These are phyloP conservation scores for Zasmidium citrigriseum DNA, from an alignment of 2,329 filamentous ascomycete genomes.

Conservation along the genomic window DNA sequence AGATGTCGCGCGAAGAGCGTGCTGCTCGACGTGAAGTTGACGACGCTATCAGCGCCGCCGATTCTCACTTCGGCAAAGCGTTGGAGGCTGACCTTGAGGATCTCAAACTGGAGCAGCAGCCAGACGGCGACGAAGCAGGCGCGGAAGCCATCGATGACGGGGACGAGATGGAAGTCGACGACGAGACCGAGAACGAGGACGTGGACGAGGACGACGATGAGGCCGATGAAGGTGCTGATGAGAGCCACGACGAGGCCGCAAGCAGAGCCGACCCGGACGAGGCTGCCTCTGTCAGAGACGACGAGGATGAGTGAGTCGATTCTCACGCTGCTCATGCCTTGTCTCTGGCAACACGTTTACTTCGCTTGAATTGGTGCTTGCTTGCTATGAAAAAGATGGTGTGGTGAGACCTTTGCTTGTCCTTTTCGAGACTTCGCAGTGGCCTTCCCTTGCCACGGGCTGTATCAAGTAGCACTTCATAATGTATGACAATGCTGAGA, in stretches of 20 bases:
- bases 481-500: neutral
- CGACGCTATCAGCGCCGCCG: slow-evolving; percentile 17
- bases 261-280: no score
- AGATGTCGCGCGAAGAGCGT: slow-evolving; percentile 24
- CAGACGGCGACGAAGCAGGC: neutral
- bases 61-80: slow-evolving; percentile 18
- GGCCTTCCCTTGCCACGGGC: neutral
- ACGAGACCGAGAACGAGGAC: slow-evolving; percentile 6
- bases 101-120: slow-evolving; percentile 10
- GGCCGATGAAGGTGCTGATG: neutral
- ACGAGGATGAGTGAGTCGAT: no score
- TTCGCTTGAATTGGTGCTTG: no score
- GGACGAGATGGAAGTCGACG: slow-evolving; percentile 13
- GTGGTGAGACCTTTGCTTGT: neutral
- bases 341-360: no score
- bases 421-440: neutral
- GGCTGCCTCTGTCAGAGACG: no score
- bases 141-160: slow-evolving; percentile 1
- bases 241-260: neutral
- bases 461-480: neutral
- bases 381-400: no score
- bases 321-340: no score
- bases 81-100: slow-evolving; percentile 21
- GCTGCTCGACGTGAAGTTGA: slow-evolving; percentile 20
- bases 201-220: slow-evolving; percentile 1